phyloP scores from a whole-genome alignment of 495 filamentous ascomycete genomes.

The Diplogelasinospora grovesii region DNA sequence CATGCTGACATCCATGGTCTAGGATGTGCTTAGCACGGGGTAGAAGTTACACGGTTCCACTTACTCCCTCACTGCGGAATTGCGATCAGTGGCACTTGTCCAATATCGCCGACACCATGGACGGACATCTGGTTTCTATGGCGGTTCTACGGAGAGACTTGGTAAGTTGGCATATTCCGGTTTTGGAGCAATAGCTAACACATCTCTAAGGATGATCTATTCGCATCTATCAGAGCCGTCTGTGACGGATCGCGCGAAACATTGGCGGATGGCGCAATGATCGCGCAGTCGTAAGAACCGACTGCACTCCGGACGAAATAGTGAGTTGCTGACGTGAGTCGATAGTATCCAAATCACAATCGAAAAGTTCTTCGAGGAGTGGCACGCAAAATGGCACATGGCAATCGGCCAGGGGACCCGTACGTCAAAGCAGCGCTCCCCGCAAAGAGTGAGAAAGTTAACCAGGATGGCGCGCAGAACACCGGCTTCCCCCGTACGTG shows the following conservation, averaged over 20 bases:
- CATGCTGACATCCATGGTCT: too few species aligned
- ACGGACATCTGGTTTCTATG: constrained; percentile 63
- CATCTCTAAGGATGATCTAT: constrained; percentile 47
- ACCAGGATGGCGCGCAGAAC: constrained; percentile 44
- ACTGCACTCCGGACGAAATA: too few species aligned
- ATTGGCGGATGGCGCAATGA: constrained; percentile 42
- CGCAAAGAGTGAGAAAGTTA: neutral
- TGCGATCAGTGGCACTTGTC: constrained; percentile 63
- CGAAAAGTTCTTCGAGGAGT: constrained; percentile 54
- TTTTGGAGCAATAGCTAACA: constrained; percentile 10
- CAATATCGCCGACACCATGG: constrained; percentile 56
- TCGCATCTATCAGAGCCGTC: constrained; percentile 51
- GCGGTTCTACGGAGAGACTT: constrained; percentile 61
- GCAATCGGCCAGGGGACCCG: constrained; percentile 51
- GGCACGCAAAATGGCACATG: constrained; percentile 55
- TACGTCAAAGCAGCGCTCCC: constrained; percentile 18
- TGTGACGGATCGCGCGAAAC: constrained; percentile 51
- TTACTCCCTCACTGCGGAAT: constrained; percentile 55
- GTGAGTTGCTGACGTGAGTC: neutral
- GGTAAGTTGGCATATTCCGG: constrained; percentile 30
- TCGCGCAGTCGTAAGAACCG: constrained; percentile 47
- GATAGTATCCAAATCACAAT: constrained; percentile 53
- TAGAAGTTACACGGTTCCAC: constrained; percentile 58
- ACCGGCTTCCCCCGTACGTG: constrained; percentile 62
- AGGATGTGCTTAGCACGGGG: constrained; percentile 65